Conservation (phyloP, 805 yeast genomes). For the Cyberlindnera euphorbiae region DNA sequence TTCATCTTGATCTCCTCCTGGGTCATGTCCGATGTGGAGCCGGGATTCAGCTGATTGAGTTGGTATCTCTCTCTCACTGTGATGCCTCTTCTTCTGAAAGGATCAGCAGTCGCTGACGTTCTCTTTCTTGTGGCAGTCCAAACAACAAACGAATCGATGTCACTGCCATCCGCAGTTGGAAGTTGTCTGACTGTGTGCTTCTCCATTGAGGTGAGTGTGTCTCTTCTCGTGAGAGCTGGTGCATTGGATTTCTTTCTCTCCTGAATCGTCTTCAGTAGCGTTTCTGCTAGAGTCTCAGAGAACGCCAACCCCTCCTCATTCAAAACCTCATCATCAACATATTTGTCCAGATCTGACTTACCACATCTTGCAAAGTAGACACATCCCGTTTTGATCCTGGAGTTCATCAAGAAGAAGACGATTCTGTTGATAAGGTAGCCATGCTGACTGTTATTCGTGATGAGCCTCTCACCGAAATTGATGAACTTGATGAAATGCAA, state of each 20-base stretch:
- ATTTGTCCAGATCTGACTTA: conserved; percentile 42
- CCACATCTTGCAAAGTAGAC: conserved; percentile 91
- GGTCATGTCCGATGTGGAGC: conserved; percentile 69
- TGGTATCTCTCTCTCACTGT: conserved; percentile 73
- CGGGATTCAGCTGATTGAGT: conserved; percentile 84
- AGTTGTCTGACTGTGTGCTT: conserved; percentile 31
- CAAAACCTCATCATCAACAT: conserved; percentile 75
- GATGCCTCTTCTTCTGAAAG: conserved; percentile 59
- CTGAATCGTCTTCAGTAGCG: conserved; percentile 38
- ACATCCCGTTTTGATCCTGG: conserved; percentile 80
- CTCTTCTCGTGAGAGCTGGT: no score
- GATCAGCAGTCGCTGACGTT: conserved; percentile 73
- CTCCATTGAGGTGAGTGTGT: background rate
- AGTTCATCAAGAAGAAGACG: conserved; percentile 87
- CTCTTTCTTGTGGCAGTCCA: conserved; percentile 93
- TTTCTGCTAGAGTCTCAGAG: conserved; percentile 56
- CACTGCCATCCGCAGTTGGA: conserved; percentile 49
- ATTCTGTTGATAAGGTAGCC: conserved; percentile 90
- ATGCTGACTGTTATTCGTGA: conserved; percentile 73
- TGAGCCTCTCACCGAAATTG: conserved; percentile 83
- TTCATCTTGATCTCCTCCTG: conserved; percentile 51
- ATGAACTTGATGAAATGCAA: conserved; percentile 79
- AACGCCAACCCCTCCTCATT: conserved; percentile 69
- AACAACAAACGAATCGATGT: conserved; percentile 65
- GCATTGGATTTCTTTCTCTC: conserved; percentile 25